Base-by-base conservation (phyloP, 177 flowering plant species). In the Vitis hybrid region DNA sequence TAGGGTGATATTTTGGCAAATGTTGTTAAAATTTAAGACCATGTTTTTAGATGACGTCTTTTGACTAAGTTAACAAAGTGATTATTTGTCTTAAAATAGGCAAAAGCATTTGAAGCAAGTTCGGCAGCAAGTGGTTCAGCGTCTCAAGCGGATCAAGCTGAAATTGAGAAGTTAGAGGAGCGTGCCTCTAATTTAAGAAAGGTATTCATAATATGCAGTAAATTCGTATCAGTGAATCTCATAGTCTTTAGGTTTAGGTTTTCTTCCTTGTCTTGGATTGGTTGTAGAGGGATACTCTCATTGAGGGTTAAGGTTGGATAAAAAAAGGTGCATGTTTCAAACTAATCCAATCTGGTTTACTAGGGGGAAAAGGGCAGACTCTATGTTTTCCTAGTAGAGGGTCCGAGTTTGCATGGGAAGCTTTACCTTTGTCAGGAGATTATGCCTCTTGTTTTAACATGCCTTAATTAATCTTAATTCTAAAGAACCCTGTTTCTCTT, bases 91-190 rank as follows among this genome's bases (percentile, higher is more conserved):
- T 57, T 66, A 40, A 71, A 71, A 18, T 62, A 87, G 94, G 87
- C 77, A 56, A 83, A 82, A 72, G 72, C 84, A 56, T 74, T 79
- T 71, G 94, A 88, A 17, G 65, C 65, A 1, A 74, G 79, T 75
- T 70, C 82, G 65, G 67, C 74, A 11, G 52, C 50, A 6, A 62
- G 55, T 52, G 68, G 67, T 63, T 65, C 79, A 35, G 75, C 68
- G 18, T 68, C 84, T 27, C 82, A 75, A 10, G 76, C 71, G 15
- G 87, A 88, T 72, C 72, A 85, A 70, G 75, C 69, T 48, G 92
- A 91, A 72, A 73, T 84, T 8, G 88, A 88, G 62, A 85, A 80
- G 70, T 78, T 94, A 66, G 92, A 94, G 78, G 91, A 83, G 72
- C 84, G 56, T 71, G 90, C 86, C 52, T 75, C 82, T 66, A 55